Base-by-base conservation (phyloP, 2,329 filamentous ascomycete genomes). In the Lasiodiplodia hormozganensis region DNA sequence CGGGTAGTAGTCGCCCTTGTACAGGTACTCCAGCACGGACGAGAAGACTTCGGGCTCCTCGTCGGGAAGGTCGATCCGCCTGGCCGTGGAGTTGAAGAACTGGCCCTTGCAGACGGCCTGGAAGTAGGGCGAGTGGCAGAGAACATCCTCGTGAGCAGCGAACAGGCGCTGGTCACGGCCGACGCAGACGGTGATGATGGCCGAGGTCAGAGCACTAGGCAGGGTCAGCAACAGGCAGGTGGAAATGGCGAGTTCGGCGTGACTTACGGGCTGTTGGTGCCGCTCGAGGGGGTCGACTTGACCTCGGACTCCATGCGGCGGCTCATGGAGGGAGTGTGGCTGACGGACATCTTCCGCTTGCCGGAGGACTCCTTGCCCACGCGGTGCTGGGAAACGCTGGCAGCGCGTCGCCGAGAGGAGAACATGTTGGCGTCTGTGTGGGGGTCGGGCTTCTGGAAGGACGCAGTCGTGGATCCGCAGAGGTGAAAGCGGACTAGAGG, bases 1-100 rank as follows among this genome's bases (percentile, higher is more conserved):
- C 3, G 94, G 94, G 74, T 90, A 94, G 82, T 97, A 97, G 80
- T 97, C 94, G 71, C 94, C 94, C 82, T 96, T 96, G 86, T 96
- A 96, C 68, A 97, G 88, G 74, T 91, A 97, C 78, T 97, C 94
- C 68, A 97, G 89, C 12, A 97, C 86, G 6, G 91, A 94, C 8
- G 93, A 96, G 80, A 97, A 94, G 75, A 97, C 90, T 78, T 97
- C 93, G 23, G 94, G 93, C 73, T 94, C 90, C 80, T 97, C 94
- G 70, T 95, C 89, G 1, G 93, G 91, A 2, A 97, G 87, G 64
- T 90, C 86, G 77, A 97, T 91, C 67, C 90, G 89, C 81, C 93
- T 94, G 76, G 84, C 85, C 68, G 84, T 75, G 18, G 83, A 77
- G 69, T 87, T 86, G 81, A 88, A 86, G 83, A 87, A 91, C 75